Conservation (phyloP, 2,329 filamentous ascomycete genomes). For the Emmonsia crescens region DNA sequence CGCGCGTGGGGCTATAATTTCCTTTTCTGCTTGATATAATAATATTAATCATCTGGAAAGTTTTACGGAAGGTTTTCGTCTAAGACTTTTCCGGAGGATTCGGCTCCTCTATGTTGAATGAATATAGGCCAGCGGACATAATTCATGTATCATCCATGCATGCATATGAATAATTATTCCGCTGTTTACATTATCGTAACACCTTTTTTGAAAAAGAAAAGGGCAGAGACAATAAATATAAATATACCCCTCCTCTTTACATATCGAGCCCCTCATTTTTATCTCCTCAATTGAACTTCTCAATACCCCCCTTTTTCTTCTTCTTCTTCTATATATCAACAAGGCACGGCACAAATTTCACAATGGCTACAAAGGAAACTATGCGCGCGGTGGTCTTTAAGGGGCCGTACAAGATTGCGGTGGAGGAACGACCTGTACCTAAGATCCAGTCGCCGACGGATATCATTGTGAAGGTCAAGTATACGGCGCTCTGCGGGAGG, state of each 20-base stretch:
- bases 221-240: too few relatives aligned
- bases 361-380: conserved; percentile 34
- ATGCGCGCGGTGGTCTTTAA: conserved; percentile 91
- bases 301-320: neutral
- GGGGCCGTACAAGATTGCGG: conserved; percentile 59
- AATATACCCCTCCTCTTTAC: too few relatives aligned
- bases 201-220: neutral
- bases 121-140: too few relatives aligned
- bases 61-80: too few relatives aligned
- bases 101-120: neutral
- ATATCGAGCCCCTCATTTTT: too few relatives aligned
- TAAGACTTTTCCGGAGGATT: neutral
- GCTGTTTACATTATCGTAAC: neutral
- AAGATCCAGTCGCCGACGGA: conserved; percentile 60
- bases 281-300: too few relatives aligned
- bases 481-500: conserved; percentile 82
- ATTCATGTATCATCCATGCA: too few relatives aligned
- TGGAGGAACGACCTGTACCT: conserved; percentile 73
- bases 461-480: conserved; percentile 71
- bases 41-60: too few relatives aligned
- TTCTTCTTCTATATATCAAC: neutral
- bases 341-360: neutral
- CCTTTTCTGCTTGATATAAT: too few relatives aligned
- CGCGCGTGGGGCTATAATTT: too few relatives aligned
- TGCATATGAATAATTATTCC: neutral